Conservation (phyloP, 1,284 basidiomycete species). For the Ustilago cynodontis region DNA sequence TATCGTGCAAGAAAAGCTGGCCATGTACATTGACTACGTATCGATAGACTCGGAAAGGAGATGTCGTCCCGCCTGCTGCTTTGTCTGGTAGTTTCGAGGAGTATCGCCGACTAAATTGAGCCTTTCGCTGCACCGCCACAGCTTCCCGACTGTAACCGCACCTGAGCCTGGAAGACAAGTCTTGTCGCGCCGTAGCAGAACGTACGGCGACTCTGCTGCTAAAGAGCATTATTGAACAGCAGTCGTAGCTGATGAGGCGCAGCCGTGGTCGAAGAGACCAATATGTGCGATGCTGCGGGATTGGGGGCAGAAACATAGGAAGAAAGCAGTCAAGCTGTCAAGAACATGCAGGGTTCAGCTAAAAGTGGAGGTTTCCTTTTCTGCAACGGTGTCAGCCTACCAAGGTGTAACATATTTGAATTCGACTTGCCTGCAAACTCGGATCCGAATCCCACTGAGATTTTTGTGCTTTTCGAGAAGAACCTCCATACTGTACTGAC, state of each 20-base stretch:
- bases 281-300: background rate
- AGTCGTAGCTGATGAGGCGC: background rate
- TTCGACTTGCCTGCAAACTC: background rate
- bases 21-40: slow-evolving; percentile 69
- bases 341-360: background rate
- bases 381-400: background rate
- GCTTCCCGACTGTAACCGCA: background rate
- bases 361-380: slow-evolving; percentile 1
- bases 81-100: background rate
- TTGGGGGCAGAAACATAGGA: background rate
- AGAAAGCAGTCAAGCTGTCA: background rate
- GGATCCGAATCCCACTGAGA: slow-evolving; percentile 31
- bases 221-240: background rate
- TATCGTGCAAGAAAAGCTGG: slow-evolving; percentile 67
- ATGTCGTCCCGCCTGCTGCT: background rate
- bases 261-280: background rate
- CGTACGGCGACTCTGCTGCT: background rate
- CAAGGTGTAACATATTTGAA: background rate
- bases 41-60: slow-evolving; percentile 55
- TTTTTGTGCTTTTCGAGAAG: slow-evolving; percentile 35
- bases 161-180: background rate
- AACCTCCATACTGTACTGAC: slow-evolving; percentile 7
- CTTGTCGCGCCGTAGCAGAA: background rate
- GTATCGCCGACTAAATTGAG: background rate
- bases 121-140: background rate